Evolutionary conservation across 768 basidiomycete species (phyloP).

Genomic region (Suillus brevipes): DNA sequence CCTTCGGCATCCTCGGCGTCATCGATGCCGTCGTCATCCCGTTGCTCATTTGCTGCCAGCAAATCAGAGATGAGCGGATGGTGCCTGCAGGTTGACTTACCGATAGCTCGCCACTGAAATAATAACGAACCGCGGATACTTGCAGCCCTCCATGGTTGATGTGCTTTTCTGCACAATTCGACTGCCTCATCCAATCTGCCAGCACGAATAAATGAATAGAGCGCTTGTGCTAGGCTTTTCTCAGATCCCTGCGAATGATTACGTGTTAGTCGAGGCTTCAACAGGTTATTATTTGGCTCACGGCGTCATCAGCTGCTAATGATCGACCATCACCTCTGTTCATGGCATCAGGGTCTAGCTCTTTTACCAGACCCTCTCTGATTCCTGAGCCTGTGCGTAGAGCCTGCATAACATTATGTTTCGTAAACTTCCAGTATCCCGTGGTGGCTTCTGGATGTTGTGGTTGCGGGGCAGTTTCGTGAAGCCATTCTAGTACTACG

Average conservation of each 20-base stretch:
- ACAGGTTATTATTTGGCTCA: slow-evolving; percentile 35
- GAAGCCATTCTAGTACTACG: slow-evolving; percentile 86
- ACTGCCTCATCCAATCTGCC: slow-evolving; percentile 86
- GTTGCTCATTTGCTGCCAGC: slow-evolving; percentile 47
- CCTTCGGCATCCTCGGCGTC: slow-evolving; percentile 43
- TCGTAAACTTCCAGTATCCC: slow-evolving; percentile 85
- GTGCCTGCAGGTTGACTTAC: slow-evolving; percentile 39
- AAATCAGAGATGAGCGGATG: slow-evolving; percentile 33
- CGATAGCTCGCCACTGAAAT: slow-evolving; percentile 74
- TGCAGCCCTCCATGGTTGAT: slow-evolving; percentile 92
- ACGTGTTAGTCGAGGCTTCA: background rate
- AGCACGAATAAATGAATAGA: slow-evolving; percentile 82
- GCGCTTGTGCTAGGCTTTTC: slow-evolving; percentile 68
- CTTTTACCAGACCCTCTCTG: slow-evolving; percentile 54
- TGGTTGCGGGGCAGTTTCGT: slow-evolving; percentile 68
- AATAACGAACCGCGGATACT: slow-evolving; percentile 80
- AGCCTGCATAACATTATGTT: slow-evolving; percentile 67
- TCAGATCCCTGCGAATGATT: slow-evolving; percentile 69
- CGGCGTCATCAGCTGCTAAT: slow-evolving; percentile 77
- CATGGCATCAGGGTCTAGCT: slow-evolving; percentile 82
- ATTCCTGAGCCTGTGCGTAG: slow-evolving; percentile 48
- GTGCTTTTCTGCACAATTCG: slow-evolving; percentile 75
- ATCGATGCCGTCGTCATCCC: slow-evolving; percentile 48
- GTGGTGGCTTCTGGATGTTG: slow-evolving; percentile 69
- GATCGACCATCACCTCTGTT: slow-evolving; percentile 56